phyloP scores from a whole-genome alignment of 2,329 filamentous ascomycete genomes.

The Fusarium sp. region DNA sequence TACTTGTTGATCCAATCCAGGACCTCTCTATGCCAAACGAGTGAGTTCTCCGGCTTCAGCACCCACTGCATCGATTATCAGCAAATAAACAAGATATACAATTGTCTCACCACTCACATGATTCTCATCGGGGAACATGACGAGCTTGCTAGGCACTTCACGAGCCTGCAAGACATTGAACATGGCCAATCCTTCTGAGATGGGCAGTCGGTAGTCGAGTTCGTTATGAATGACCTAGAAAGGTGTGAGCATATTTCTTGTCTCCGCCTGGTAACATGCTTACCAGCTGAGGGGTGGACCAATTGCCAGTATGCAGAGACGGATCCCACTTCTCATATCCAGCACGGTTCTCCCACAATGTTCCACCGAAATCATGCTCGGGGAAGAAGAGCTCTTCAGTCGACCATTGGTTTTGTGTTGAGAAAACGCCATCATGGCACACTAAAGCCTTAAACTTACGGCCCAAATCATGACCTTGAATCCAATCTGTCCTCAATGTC shows the following conservation, averaged over 20 bases:
- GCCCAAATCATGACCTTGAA: slow-evolving; percentile 85
- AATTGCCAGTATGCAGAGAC: slow-evolving; percentile 69
- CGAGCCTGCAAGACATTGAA: slow-evolving; percentile 86
- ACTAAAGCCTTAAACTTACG: slow-evolving; percentile 88
- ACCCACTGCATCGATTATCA: slow-evolving; percentile 68
- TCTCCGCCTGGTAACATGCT: slow-evolving; percentile 15
- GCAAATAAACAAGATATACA: not conserved
- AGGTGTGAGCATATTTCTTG: not conserved
- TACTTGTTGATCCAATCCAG: slow-evolving; percentile 79
- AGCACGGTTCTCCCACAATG: slow-evolving; percentile 68
- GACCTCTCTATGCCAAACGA: slow-evolving; percentile 90
- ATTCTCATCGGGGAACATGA: slow-evolving; percentile 82
- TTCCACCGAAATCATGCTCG: slow-evolving; percentile 72
- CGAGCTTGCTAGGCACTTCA: slow-evolving; percentile 77
- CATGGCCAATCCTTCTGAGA: slow-evolving; percentile 83
- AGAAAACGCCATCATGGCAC: slow-evolving; percentile 88
- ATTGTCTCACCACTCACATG: slow-evolving; percentile 50
- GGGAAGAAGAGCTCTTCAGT: slow-evolving; percentile 78
- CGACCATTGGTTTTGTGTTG: slow-evolving; percentile 70
- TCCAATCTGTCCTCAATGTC: slow-evolving; percentile 71
- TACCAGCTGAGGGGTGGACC: slow-evolving; percentile 87
- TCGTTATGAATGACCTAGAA: slow-evolving; percentile 79
- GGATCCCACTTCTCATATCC: slow-evolving; percentile 78
- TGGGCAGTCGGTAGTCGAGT: slow-evolving; percentile 86
- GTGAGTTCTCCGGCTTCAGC: slow-evolving; percentile 87